Base-by-base conservation (phyloP, 371 early-diverging fungal species). In the Conidiobolus incongruus region DNA sequence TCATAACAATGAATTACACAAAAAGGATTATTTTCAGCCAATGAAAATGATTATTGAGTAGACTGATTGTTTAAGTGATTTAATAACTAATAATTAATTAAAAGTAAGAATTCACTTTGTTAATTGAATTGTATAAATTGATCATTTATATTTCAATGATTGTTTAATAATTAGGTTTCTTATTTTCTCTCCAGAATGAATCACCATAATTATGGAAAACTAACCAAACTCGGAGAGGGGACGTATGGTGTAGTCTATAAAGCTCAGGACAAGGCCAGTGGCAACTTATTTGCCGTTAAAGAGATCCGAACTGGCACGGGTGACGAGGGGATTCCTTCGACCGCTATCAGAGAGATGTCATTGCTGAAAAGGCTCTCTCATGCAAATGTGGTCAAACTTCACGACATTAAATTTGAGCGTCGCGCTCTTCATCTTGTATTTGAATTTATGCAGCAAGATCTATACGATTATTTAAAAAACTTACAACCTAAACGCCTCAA, bases 161-260 rank as follows among this genome's bases (percentile, higher is more conserved):
- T n/a, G n/a, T n/a, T n/a, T n/a, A n/a, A n/a, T n/a, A n/a, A n/a
- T n/a, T n/a, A n/a, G n/a, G n/a, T n/a, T n/a, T n/a, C 30, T 12
- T 12, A 30, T 30, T 12, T 30, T 6, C 12, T 30, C 6, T 30
- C 12, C 35, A 34, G 12, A 13, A 34, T 34, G 35, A 15, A 13
- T 17, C 13, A 17, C 33, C 74, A 75, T 23, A 74, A 72, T 24
- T 88, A 85, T 59, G 52, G 67, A 35, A 81, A 80, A 56, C 52
- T 86, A 13, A 79, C 86, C 52, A 94, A 91, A 66, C 82, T 98
- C 52, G 98, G 98, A 40, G 91, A 91, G 59, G 95, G 95, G 28
- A 88, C 92, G 6, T 95, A 92, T 42, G 96, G 94, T 28, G 87
- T 96, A 28, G 98, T 99, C 6, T 97, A 88, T 65, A 94, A 90